Evolutionary conservation across 805 yeast genomes (phyloP).

Genomic region (Ogataea philodendri): DNA sequence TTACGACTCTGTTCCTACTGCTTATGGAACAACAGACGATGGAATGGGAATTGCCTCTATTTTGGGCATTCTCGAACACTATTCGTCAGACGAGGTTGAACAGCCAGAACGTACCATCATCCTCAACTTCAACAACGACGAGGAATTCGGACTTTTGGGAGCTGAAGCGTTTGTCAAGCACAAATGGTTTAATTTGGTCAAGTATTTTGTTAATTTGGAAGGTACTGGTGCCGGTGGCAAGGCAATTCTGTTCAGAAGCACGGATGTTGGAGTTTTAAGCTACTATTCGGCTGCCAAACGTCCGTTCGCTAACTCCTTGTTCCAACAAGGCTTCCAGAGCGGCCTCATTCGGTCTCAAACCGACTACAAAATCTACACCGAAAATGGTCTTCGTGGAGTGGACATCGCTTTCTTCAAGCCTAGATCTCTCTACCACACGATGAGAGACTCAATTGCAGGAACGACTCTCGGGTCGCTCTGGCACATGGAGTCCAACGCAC

Average conservation of each 20-base stretch:
- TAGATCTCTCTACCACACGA: slow-evolving; percentile 79
- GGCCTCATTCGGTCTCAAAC: slow-evolving; percentile 77
- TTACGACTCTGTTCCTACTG: slow-evolving; percentile 84
- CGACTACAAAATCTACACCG: slow-evolving; percentile 71
- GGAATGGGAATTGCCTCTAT: slow-evolving; percentile 85
- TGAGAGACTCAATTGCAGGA: slow-evolving; percentile 63
- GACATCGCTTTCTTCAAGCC: slow-evolving; percentile 90
- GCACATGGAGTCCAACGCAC: slow-evolving; percentile 76
- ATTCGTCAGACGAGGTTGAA: slow-evolving; percentile 28
- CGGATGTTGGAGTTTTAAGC: slow-evolving; percentile 69
- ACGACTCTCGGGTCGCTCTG: slow-evolving; percentile 68
- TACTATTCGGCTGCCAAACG: slow-evolving; percentile 52
- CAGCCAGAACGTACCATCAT: slow-evolving; percentile 72
- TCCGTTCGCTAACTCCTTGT: slow-evolving; percentile 78
- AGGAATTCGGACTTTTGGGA: slow-evolving; percentile 84
- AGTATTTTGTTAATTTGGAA: slow-evolving; percentile 75
- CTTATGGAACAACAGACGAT: slow-evolving; percentile 87
- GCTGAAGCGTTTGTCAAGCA: slow-evolving; percentile 72
- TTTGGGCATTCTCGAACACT: slow-evolving; percentile 63
- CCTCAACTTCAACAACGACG: slow-evolving; percentile 85
- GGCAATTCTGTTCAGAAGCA: slow-evolving; percentile 78
- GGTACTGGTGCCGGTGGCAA: slow-evolving; percentile 93
- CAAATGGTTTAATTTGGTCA: slow-evolving; percentile 63
- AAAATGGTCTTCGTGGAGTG: slow-evolving; percentile 73
- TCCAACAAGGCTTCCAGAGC: slow-evolving; percentile 80